Evolutionary conservation across 129 eudicot genomes (phyloP).

Genomic region (Chrysanthemum seticuspe): DNA sequence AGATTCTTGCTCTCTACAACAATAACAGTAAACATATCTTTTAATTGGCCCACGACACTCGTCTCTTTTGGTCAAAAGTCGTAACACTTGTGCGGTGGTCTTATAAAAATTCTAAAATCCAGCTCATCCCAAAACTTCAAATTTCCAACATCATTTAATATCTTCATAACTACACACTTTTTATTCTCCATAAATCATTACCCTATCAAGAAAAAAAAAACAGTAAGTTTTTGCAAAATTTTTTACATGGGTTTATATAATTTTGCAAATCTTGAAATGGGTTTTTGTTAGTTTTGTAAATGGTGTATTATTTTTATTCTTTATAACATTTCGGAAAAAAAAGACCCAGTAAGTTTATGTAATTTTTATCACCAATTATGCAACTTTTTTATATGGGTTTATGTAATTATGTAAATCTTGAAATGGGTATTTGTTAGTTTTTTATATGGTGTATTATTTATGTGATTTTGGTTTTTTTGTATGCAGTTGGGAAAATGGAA

Average conservation of each 20-base stretch:
- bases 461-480: neutral
- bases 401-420: constrained; percentile 20
- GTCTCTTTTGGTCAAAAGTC: neutral
- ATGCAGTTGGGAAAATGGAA: constrained; percentile 11
- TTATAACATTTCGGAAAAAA: neutral
- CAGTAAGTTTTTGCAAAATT: constrained; percentile 18
- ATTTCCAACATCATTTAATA: neutral
- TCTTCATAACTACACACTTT: constrained; percentile 6
- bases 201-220: neutral
- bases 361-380: constrained; percentile 5
- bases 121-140: neutral
- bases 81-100: constrained; percentile 13
- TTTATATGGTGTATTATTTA: neutral
- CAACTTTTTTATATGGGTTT: constrained; percentile 8
- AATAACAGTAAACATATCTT: too few relatives aligned
- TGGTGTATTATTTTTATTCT: neutral
- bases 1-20: too few relatives aligned
- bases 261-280: constrained; percentile 26
- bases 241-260: constrained; percentile 1
- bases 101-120: neutral
- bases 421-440: constrained; percentile 18
- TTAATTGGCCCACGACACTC: too few relatives aligned
- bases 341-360: constrained; percentile 19
- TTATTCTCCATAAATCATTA: neutral
- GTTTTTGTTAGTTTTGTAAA: neutral